These are phyloP conservation scores for Coniochaeta pulveracea DNA, from an alignment of 2,329 filamentous ascomycete species.

Conservation along the genomic window DNA sequence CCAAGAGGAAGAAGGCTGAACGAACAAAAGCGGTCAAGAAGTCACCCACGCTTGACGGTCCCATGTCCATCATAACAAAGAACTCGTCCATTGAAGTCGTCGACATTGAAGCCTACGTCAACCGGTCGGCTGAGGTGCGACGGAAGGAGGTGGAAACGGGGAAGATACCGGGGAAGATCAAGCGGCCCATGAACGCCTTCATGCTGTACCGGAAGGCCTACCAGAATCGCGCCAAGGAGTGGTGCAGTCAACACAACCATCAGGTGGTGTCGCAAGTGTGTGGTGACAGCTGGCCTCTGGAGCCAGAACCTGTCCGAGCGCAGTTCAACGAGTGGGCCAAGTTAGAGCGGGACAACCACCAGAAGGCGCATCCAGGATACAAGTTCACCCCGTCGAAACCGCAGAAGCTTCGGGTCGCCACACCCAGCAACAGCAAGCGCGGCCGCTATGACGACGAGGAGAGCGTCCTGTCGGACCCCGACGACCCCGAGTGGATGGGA, in stretches of 20 bases:
- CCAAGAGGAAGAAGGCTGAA: constrained; percentile 22
- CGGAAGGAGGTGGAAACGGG: constrained; percentile 56
- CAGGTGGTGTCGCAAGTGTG: constrained; percentile 85
- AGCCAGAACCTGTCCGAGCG: constrained; percentile 59
- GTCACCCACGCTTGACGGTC: constrained; percentile 47
- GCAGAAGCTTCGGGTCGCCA: constrained; percentile 20
- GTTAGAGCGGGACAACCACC: constrained; percentile 75
- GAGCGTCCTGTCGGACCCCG: constrained; percentile 16
- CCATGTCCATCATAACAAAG: constrained; percentile 62
- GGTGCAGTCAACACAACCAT: constrained; percentile 80
- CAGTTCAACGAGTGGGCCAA: constrained; percentile 71
- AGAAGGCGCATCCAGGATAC: constrained; percentile 76
- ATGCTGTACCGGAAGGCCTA: constrained; percentile 95
- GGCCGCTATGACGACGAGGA: constrained; percentile 34
- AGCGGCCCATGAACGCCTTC: constrained; percentile 94
- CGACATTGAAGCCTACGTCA: constrained; percentile 74
- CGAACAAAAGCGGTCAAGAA: constrained; percentile 29
- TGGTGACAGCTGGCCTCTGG: constrained; percentile 75
- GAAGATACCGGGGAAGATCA: constrained; percentile 64
- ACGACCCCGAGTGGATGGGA: constrained; percentile 5
- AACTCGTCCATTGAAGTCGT: constrained; percentile 50
- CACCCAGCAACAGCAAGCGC: constrained; percentile 9
- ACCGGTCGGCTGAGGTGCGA: constrained; percentile 56
- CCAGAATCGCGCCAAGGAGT: constrained; percentile 73
- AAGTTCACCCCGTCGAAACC: constrained; percentile 84